Percentiles rank a stretch among this genome's conserved stretches.
Evolutionary conservation across 371 early-diverging fungal species (phyloP).

Genomic region (Mucor indicus): DNA sequence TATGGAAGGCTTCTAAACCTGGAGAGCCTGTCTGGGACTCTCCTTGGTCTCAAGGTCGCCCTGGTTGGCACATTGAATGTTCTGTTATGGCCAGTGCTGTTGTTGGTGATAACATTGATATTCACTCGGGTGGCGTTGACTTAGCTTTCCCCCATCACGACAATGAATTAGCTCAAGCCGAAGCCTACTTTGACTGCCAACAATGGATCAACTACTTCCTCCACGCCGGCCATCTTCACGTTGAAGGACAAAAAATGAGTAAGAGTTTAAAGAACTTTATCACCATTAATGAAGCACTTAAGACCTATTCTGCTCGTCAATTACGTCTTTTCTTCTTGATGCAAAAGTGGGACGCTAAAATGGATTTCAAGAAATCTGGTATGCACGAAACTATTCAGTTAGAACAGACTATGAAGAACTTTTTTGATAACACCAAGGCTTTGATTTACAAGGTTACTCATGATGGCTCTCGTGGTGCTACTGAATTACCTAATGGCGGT

Average conservation of each 20-base stretch:
- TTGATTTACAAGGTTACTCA: constrained; percentile 60
- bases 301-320: constrained; percentile 82
- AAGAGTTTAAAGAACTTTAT: constrained; percentile 99
- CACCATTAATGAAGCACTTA: constrained; percentile 90
- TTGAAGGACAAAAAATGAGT: constrained; percentile 99
- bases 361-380: constrained; percentile 86
- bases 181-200: constrained; percentile 86
- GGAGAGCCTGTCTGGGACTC: constrained; percentile 98
- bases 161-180: constrained; percentile 98
- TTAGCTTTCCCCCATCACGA: constrained; percentile 99
- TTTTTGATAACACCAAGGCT: constrained; percentile 80
- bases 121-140: constrained; percentile 99
- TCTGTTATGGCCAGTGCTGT: constrained; percentile 98
- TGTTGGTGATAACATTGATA: constrained; percentile 89
- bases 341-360: constrained; percentile 87
- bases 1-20: constrained; percentile 98
- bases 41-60: constrained; percentile 95
- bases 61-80: constrained; percentile 99
- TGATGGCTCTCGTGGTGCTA: constrained; percentile 44
- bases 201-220: constrained; percentile 99
- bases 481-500: constrained; percentile 26
- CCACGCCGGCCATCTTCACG: constrained; percentile 98
- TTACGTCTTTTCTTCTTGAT: constrained; percentile 94
- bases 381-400: constrained; percentile 85
- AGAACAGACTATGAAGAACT: constrained; percentile 86